Conservation (phyloP, 2,329 filamentous ascomycete genomes). For the Achaetomium macrosporum region DNA sequence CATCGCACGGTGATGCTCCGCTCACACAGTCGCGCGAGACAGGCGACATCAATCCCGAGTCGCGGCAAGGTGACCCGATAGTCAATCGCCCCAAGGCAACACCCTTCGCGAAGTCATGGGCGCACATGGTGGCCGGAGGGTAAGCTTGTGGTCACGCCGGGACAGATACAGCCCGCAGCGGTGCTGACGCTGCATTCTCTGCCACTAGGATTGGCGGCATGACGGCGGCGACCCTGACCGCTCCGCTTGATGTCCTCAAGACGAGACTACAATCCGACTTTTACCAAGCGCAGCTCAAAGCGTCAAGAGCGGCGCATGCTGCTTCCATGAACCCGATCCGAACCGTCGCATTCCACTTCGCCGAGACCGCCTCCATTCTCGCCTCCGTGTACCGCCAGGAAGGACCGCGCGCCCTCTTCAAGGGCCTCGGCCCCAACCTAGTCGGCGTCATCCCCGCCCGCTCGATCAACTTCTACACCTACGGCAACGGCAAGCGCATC, state of each 20-base stretch:
- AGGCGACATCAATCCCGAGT: slow-evolving; percentile 46
- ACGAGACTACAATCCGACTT: slow-evolving; percentile 91
- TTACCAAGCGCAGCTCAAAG: slow-evolving; percentile 76
- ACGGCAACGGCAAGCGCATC: slow-evolving; percentile 83
- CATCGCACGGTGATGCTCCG: slow-evolving; percentile 22
- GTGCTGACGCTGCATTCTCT: slow-evolving; percentile 8
- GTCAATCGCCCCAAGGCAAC: slow-evolving; percentile 33
- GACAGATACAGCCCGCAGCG: neutral
- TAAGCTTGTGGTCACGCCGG: slow-evolving; percentile 37
- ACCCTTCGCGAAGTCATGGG: slow-evolving; percentile 72
- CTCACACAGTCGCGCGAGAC: slow-evolving; percentile 57
- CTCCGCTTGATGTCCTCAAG: slow-evolving; percentile 88
- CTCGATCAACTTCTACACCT: slow-evolving; percentile 90
- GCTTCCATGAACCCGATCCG: slow-evolving; percentile 57
- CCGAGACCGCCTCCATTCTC: slow-evolving; percentile 82
- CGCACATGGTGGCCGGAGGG: slow-evolving; percentile 88
- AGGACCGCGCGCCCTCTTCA: slow-evolving; percentile 84
- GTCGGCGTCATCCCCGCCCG: slow-evolving; percentile 84
- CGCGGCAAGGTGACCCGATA: slow-evolving; percentile 18
- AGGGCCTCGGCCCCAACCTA: slow-evolving; percentile 85
- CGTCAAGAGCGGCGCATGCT: slow-evolving; percentile 56
- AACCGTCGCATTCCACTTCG: slow-evolving; percentile 66
- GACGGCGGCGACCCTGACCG: slow-evolving; percentile 87
- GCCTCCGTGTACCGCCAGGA: slow-evolving; percentile 73
- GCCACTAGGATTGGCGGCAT: slow-evolving; percentile 70